Percentiles rank a stretch among this genome's conserved stretches.
These are phyloP conservation scores for Arxiozyma slooffiae DNA, from an alignment of 1,139 yeast species.

Conservation along the genomic window DNA sequence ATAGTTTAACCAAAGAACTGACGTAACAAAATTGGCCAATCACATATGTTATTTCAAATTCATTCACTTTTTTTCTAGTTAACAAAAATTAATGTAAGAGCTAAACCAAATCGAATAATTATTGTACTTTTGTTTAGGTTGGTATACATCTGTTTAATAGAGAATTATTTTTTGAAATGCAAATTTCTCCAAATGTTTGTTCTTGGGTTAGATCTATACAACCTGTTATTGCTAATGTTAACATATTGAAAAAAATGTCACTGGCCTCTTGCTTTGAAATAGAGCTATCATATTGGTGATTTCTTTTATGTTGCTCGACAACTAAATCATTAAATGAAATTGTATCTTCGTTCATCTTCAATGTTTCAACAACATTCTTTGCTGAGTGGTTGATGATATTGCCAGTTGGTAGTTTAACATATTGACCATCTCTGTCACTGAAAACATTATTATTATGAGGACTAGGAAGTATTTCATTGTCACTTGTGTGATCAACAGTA, in stretches of 20 bases:
- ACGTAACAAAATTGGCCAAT: neutral
- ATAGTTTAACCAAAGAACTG: neutral
- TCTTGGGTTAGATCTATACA: constrained; percentile 56
- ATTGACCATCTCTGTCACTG: neutral
- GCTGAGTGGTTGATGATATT: constrained; percentile 39
- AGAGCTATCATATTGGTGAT: constrained; percentile 20
- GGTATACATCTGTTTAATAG: constrained; percentile 37
- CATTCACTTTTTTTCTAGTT: neutral
- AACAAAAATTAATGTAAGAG: too few species aligned
- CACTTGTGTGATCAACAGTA: neutral
- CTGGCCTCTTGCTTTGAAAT: constrained; percentile 53
- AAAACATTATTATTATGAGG: neutral
- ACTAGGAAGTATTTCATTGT: neutral
- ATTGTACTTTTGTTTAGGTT: constrained; percentile 9
- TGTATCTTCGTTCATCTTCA: constrained; percentile 31
- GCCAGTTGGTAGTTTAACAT: constrained; percentile 14
- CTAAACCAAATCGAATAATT: neutral
- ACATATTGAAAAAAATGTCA: constrained; percentile 68
- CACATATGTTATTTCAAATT: neutral
- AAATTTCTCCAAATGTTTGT: constrained; percentile 51
- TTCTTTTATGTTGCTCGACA: constrained; percentile 16
- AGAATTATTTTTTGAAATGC: constrained; percentile 42
- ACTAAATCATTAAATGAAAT: constrained; percentile 37
- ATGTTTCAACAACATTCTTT: constrained; percentile 44
- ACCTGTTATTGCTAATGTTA: constrained; percentile 74